Evolutionary conservation across 106 monocot genomes (phyloP), one percentile per base, ranked within the genome.

Genomic region (Agapanthus africanus): DNA sequence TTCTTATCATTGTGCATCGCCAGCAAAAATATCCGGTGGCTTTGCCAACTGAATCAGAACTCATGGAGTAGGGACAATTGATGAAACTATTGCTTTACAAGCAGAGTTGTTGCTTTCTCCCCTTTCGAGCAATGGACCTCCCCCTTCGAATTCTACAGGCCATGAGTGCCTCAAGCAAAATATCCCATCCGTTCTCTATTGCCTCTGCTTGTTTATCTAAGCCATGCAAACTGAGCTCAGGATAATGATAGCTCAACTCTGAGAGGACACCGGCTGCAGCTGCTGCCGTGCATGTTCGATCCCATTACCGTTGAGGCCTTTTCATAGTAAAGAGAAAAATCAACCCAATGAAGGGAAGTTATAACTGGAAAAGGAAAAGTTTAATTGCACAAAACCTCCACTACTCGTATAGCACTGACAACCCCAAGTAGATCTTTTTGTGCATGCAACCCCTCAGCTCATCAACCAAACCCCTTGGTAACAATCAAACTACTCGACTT

Each of bases 241-340:
- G 75, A 50, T 35, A 50, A 63, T 57, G 74, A 39, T 70, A 40
- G 65, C 87, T 75, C 37, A 99, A 66, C 47, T 99, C 97, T 15
- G 72, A 99, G 52, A 99, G 86, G 38, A 97, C 80, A 11, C 82
- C 85, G n/a, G 86, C 79, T n/a, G 89, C 89, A 11, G 97, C 97
- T 9, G 92, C 92, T 44, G 97, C 97, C 5, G 97, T 99, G 67
- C 97, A 99, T 4, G 97, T 99, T 9, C 80, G 77, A 74, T 99
- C 97, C 97, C 92, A 99, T 21, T 84, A 69, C 49, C 92, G 97
- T 39, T 99, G 97, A n/a, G 97, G 92, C 73, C 97, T 99, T 69
- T 68, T 38, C 4, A 10, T 36, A 27, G 34, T 4, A 56, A 70
- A 37, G n/a, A 61, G 6, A n/a, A 18, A 19, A 6, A 61, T 66